phyloP scores from a whole-genome alignment of 805 yeast species.

The Tetrapisispora iriomotensis region DNA sequence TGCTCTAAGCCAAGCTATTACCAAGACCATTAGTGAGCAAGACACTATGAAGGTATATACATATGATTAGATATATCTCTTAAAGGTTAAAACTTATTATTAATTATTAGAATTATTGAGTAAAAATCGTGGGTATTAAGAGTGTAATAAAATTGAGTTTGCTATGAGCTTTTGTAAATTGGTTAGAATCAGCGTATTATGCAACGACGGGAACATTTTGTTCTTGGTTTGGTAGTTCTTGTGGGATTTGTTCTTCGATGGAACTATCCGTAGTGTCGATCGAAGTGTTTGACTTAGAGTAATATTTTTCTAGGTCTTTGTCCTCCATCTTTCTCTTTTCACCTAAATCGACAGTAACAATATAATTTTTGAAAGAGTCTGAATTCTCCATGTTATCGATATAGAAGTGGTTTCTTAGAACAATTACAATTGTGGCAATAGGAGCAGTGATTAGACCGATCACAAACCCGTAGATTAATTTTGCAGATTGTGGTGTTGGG shows the following conservation, averaged over 20 bases:
- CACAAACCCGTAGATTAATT: slow-evolving; percentile 15
- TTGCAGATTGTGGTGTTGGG: slow-evolving; percentile 18
- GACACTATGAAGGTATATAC: no score
- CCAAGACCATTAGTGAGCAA: no score
- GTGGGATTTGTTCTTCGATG: background rate
- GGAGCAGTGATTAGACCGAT: slow-evolving; percentile 15
- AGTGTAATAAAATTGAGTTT: no score
- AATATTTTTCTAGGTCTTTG: slow-evolving; percentile 1
- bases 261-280: background rate
- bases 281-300: background rate
- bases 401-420: slow-evolving; percentile 11
- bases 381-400: slow-evolving; percentile 1
- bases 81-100: no score
- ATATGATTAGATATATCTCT: no score
- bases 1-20: no score
- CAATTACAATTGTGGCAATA: slow-evolving; percentile 9
- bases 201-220: slow-evolving; percentile 1
- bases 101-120: no score
- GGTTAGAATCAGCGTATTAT: background rate
- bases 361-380: background rate
- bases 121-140: background rate
- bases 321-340: background rate
- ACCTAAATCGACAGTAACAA: background rate
- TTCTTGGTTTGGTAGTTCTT: background rate
- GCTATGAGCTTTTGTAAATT: background rate